Evolutionary conservation across 2,329 filamentous ascomycete species (phyloP).

Genomic region (Aspergillus glaucus): DNA sequence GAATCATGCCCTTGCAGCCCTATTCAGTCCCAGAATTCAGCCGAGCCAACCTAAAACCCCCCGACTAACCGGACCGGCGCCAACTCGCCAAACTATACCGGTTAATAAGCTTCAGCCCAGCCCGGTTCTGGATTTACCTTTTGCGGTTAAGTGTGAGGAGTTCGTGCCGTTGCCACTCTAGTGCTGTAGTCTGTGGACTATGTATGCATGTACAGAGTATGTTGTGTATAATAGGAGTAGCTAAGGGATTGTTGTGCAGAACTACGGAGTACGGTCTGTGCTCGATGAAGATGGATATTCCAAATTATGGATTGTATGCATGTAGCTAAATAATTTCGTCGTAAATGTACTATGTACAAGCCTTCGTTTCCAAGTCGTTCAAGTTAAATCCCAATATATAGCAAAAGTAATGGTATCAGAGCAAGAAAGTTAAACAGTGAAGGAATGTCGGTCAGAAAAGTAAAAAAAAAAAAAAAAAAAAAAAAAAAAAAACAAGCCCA

Average conservation of each 20-base stretch:
- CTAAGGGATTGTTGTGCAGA: too few species aligned
- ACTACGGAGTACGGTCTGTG: not conserved
- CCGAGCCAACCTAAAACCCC: too few species aligned
- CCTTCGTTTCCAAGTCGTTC: not conserved
- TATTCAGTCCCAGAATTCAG: too few species aligned
- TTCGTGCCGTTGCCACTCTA: too few species aligned
- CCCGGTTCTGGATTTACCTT: too few species aligned
- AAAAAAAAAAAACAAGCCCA: not conserved
- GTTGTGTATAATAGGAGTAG: not conserved
- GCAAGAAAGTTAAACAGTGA: not conserved
- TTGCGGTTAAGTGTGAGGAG: too few species aligned
- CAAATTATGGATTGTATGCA: not conserved
- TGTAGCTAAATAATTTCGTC: not conserved
- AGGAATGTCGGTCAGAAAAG: constrained; percentile 1
- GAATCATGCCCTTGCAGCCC: too few species aligned
- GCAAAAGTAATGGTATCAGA: not conserved
- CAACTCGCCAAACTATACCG: too few species aligned
- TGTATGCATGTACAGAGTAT: not conserved
- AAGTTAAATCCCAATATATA: not conserved
- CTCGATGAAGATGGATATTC: not conserved
- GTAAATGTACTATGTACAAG: not conserved
- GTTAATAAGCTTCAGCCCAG: too few species aligned
- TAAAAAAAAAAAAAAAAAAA: not conserved
- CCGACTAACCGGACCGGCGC: too few species aligned
- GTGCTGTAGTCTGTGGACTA: too few species aligned